phyloP scores from a whole-genome alignment of 257 asterid genomes.

The Scutellaria minor region DNA sequence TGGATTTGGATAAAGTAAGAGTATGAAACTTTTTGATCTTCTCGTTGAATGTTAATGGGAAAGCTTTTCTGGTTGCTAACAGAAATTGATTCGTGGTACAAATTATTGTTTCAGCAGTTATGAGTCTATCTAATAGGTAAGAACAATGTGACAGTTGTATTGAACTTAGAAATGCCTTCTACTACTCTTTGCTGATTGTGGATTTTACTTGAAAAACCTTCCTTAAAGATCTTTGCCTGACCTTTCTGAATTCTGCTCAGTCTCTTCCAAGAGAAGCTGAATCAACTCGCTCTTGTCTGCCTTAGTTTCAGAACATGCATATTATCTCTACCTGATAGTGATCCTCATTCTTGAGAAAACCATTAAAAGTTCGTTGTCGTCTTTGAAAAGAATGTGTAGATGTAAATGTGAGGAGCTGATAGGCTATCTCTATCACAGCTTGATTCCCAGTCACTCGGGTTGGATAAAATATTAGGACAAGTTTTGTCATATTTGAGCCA shows the following conservation, averaged over 20 bases:
- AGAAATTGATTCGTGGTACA: background rate
- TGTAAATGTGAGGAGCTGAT: background rate
- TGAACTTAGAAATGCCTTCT: too few relatives aligned
- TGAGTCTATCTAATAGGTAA: too few relatives aligned
- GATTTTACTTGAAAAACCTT: too few relatives aligned
- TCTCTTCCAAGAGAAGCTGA: too few relatives aligned
- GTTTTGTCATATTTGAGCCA: background rate
- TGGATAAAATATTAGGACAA: constrained; percentile 11
- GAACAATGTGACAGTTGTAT: too few relatives aligned
- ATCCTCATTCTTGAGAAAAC: too few relatives aligned
- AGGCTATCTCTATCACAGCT: constrained; percentile 18
- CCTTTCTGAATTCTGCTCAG: too few relatives aligned
- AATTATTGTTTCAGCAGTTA: background rate
- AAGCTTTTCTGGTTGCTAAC: background rate
- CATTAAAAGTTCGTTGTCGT: background rate
- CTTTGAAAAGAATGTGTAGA: background rate
- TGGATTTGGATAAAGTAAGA: constrained; percentile 5
- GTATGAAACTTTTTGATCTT: background rate
- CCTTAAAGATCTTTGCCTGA: too few relatives aligned
- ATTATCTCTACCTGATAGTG: too few relatives aligned
- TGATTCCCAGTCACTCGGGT: background rate
- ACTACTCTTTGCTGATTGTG: too few relatives aligned
- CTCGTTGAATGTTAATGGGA: background rate
- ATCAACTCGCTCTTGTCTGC: background rate
- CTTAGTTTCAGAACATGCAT: background rate